Percentiles rank a stretch among this genome's conserved stretches.
Conservation (phyloP, 176 grass and related monocot genomes). For the Coix lacrymajobi region DNA sequence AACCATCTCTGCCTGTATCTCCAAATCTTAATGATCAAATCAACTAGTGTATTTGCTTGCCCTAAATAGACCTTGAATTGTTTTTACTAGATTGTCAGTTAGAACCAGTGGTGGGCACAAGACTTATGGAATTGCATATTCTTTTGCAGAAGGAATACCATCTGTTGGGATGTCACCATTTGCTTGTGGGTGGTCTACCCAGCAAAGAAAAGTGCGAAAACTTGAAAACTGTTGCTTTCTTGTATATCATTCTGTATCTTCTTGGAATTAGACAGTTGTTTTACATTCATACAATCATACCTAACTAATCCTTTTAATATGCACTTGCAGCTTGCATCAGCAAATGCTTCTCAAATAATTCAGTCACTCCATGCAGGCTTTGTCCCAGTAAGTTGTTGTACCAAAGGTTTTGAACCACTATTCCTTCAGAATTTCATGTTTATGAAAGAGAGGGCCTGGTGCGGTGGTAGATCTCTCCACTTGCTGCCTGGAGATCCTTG, state of each 20-base stretch:
- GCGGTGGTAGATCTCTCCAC: background rate
- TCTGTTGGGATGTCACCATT: conserved; percentile 94
- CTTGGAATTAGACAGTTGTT: conserved; percentile 7
- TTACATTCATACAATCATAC: conserved; percentile 3
- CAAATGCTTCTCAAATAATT: conserved; percentile 65
- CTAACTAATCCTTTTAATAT: background rate
- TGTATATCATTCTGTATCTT: conserved; percentile 2
- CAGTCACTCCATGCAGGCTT: conserved; percentile 65
- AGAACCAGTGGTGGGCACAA: background rate
- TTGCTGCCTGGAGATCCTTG: background rate
- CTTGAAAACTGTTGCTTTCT: conserved; percentile 15
- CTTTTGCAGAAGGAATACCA: conserved; percentile 88
- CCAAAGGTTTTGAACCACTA: background rate
- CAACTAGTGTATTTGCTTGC: background rate
- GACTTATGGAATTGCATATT: conserved; percentile 5
- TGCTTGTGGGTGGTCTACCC: conserved; percentile 94
- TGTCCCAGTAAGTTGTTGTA: conserved; percentile 72
- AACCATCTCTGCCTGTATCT: background rate
- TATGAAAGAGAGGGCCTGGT: background rate
- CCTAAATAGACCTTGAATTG: conserved; percentile 13
- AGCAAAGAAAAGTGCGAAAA: conserved; percentile 64
- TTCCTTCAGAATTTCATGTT: background rate
- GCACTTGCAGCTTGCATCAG: conserved; percentile 66
- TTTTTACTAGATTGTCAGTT: background rate
- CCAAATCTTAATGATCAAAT: background rate